These are phyloP conservation scores for Pseudognaphalium luteoalbum DNA, from an alignment of 129 eudicot species.

Conservation along the genomic window DNA sequence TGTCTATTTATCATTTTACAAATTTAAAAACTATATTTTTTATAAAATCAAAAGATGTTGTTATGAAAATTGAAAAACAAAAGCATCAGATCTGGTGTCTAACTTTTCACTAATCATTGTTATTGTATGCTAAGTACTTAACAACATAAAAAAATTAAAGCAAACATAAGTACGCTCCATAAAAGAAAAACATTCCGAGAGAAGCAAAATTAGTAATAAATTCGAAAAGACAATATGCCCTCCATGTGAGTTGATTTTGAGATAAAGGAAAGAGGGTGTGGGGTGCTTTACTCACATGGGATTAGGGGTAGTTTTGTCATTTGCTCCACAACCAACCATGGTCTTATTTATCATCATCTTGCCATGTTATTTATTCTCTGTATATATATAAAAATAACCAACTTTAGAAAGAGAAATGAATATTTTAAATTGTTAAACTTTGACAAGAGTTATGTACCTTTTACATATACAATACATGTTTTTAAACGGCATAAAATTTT, in stretches of 20 bases:
- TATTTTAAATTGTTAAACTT: too few relatives aligned
- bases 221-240: conserved; percentile 41
- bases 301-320: conserved; percentile 31
- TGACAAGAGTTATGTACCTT: too few relatives aligned
- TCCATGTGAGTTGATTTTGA: conserved; percentile 43
- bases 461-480: too few relatives aligned
- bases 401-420: too few relatives aligned
- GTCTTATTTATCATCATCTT: conserved; percentile 21
- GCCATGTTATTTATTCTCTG: conserved; percentile 10
- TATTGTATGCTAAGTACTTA: conserved; percentile 34
- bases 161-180: conserved; percentile 27
- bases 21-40: too few relatives aligned
- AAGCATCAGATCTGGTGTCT: neutral
- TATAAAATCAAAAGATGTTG: too few relatives aligned
- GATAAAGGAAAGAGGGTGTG: conserved; percentile 41
- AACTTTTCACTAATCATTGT: conserved; percentile 37
- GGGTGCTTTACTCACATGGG: conserved; percentile 40
- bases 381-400: too few relatives aligned
- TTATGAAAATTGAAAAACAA: too few relatives aligned
- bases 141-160: neutral
- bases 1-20: too few relatives aligned
- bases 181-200: conserved; percentile 33
- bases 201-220: conserved; percentile 22
- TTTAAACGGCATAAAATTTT: too few relatives aligned
- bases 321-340: conserved; percentile 19